These are phyloP conservation scores for Thraustochytrium striatum DNA, from an alignment of 352 stramenopile genomes.

Conservation along the genomic window DNA sequence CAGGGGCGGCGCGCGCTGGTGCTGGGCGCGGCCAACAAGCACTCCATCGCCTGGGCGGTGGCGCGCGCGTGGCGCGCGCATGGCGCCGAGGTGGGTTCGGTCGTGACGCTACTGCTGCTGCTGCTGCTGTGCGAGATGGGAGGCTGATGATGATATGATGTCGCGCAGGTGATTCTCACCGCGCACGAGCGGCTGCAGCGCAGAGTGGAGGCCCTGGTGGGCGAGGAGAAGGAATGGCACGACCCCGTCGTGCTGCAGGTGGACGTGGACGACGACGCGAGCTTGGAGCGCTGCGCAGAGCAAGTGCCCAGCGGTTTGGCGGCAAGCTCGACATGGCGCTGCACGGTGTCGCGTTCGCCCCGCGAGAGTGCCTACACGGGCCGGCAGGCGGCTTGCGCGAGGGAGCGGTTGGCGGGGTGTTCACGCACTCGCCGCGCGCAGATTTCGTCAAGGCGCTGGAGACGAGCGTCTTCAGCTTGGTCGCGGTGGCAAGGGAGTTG, in stretches of 20 bases:
- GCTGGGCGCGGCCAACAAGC: conserved; percentile 11
- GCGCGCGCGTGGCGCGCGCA: neutral
- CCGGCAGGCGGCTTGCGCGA: too few species aligned
- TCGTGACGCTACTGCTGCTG: too few species aligned
- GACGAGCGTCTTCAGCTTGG: conserved; percentile 80
- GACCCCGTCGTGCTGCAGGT: conserved; percentile 56
- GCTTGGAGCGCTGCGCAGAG: conserved; percentile 61
- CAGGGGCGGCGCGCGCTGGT: conserved; percentile 4
- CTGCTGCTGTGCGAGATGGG: neutral
- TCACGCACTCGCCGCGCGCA: conserved; percentile 60
- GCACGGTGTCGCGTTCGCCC: conserved; percentile 81
- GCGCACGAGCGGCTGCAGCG: neutral
- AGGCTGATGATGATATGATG: neutral
- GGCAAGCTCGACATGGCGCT: conserved; percentile 73
- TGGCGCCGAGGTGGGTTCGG: neutral
- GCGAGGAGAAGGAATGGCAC: neutral
- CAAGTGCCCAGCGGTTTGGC: conserved; percentile 58
- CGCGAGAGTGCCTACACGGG: conserved; percentile 55
- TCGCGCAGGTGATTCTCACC: neutral
- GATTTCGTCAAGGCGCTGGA: conserved; percentile 73
- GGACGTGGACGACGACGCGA: conserved; percentile 67
- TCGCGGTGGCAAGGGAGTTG: conserved; percentile 67
- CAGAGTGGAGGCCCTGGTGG: neutral
- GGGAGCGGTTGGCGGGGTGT: conserved; percentile 60
- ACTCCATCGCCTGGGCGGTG: conserved; percentile 38